Evolutionary conservation across 2,329 filamentous ascomycete species (phyloP).

Genomic region (Calonectria leucothoes): DNA sequence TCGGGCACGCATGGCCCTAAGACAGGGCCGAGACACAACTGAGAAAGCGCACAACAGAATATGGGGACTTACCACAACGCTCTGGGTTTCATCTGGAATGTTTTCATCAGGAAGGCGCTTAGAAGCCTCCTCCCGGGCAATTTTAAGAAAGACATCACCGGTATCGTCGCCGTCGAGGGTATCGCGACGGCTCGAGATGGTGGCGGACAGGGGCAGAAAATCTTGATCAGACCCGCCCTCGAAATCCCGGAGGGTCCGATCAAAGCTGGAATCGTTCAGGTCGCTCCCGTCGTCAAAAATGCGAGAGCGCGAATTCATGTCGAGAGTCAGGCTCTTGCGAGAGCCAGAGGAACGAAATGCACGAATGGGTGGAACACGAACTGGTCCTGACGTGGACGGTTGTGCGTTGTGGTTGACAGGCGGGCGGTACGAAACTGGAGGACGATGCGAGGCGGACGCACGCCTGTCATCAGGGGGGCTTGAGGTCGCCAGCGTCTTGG

Average conservation of each 20-base stretch:
- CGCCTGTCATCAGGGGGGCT: slow-evolving; percentile 62
- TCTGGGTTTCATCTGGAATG: slow-evolving; percentile 48
- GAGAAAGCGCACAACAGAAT: neutral
- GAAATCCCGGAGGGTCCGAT: slow-evolving; percentile 62
- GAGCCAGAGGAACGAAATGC: slow-evolving; percentile 68
- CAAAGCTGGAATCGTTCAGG: slow-evolving; percentile 57
- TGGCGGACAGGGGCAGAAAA: slow-evolving; percentile 52
- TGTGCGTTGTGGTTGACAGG: slow-evolving; percentile 49
- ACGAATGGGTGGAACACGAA: slow-evolving; percentile 65
- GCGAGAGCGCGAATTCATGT: slow-evolving; percentile 62
- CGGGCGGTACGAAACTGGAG: slow-evolving; percentile 62
- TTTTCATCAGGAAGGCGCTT: slow-evolving; percentile 52
- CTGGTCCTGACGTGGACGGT: slow-evolving; percentile 46
- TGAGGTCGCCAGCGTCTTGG: slow-evolving; percentile 53
- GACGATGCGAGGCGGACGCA: slow-evolving; percentile 53
- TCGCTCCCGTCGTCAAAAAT: slow-evolving; percentile 59
- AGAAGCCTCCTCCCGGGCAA: slow-evolving; percentile 64
- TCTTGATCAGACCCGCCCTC: slow-evolving; percentile 54
- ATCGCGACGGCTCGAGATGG: slow-evolving; percentile 51
- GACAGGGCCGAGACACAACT: slow-evolving; percentile 20
- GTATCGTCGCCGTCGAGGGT: slow-evolving; percentile 61
- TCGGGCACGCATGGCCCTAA: slow-evolving; percentile 20
- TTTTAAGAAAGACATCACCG: slow-evolving; percentile 69
- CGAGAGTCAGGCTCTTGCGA: slow-evolving; percentile 64
- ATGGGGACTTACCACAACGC: slow-evolving; percentile 58